Evolutionary conservation across 176 grass and related monocot genomes (phyloP), one percentile per base, ranked within the genome.

Genomic region (Tillandsia fasciculata): DNA sequence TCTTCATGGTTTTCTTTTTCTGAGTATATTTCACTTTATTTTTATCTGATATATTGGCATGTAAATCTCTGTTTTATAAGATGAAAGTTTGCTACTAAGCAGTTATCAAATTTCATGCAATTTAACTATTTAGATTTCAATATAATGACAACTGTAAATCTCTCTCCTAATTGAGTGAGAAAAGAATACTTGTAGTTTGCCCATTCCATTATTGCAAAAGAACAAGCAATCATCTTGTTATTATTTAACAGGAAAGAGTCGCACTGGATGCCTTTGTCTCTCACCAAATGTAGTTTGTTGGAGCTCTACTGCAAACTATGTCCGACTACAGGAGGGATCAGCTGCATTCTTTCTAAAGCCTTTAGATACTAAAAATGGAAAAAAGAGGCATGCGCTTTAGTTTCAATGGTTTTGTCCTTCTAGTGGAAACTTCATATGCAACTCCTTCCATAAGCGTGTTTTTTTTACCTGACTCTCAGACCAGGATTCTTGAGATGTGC

Each of bases 401-500:
- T 66, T 59, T 80, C 50, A 74, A 50, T 7, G 3, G 2, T 69
- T 80, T 75, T 48, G 10, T 22, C 27, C 49, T 51, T 27, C 27
- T 69, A 51, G 8, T 53, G 10, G 63, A 51, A 33, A 42, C 24
- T 58, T 84, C 53, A 50, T 18, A 50, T 73, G 80, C 29, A 70
- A 42, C 53, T 9, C 68, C 48, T 74, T 67, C 63, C 74, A 69
- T 71, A 76, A 69, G 49, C 59, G 70, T 72, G 26, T 52, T 68
- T 26, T 85, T 79, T 64, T 64, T 52, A 72, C 79, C 15, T 61
- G 9, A 66, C 70, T 74, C 78, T 78, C 82, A 91, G 89, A 77
- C 76, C 73, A 85, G 85, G 75, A 69, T 17, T 87, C 79, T 69
- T 88, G 66, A 85, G 56, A 72, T 86, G 88, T 87, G 94, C 94